Base-by-base conservation (phyloP, 257 asterid genomes). In the Solanum dulcamara region DNA sequence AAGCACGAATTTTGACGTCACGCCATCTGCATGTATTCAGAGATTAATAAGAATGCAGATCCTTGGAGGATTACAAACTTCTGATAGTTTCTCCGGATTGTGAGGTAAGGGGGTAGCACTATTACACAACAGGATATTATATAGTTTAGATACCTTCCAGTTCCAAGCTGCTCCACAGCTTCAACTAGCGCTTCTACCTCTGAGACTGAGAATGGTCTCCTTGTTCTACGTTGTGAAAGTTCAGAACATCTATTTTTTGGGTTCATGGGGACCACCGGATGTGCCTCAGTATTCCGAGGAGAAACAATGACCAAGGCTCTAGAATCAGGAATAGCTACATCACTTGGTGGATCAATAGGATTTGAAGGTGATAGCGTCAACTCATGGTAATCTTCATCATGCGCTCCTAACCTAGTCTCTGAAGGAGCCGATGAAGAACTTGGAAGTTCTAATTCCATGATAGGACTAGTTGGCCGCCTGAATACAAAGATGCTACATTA, bases 131-230 rank as follows among this genome's bases (percentile, higher is more conserved):
- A 74, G 17, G 24, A 79, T 10, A 48, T 22, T 32, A 28, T n/a
- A 38, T 22, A 35, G 38, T 6, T 38, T 2, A 17, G 80, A 80
- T 85, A 97, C 99, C 98, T 92, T 89, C 99, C 99, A 22, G 98
- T 93, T 60, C 99, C 99, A 11, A 97, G 94, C 87, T 88, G 90
- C 88, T 97, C 99, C 81, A 97, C 98, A 20, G 98, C 98, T 92
- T 86, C 97, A 68, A 97, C 99, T 26, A 97, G 93, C 2, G 98
- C 98, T 88, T 97, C 99, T 9, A 95, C 99, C 91, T 97, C 99
- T 13, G 87, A 37, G 20, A 95, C 98, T 20, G 99, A 92, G 90
- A 97, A 97, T 0, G 99, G 99, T 85, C 98, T 91, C 92, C 99
- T 92, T 50, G 89, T 89, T 88, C 99, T 93, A 40, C 98, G 96